Conservation (phyloP, 164 flowering plant species). For the Stephania japonica region DNA sequence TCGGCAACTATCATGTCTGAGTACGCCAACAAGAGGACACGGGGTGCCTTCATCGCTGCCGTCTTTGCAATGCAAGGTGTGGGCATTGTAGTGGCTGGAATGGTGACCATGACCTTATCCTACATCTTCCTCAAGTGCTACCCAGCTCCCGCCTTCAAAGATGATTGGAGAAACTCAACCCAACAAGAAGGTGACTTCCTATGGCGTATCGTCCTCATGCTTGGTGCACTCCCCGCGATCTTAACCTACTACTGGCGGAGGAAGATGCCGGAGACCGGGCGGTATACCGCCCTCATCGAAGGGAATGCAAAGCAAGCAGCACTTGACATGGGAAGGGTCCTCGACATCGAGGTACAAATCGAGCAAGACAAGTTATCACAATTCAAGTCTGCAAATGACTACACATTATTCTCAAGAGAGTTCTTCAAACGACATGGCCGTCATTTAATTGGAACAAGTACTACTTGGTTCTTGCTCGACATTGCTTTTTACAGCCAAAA, state of each 20-base stretch:
- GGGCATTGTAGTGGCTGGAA: constrained; percentile 48
- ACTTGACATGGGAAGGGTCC: constrained; percentile 44
- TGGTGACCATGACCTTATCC: constrained; percentile 42
- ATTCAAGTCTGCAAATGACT: constrained; percentile 28
- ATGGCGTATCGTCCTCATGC: constrained; percentile 46
- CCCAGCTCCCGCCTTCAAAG: constrained; percentile 9
- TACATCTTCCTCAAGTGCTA: constrained; percentile 20
- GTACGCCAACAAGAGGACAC: constrained; percentile 44
- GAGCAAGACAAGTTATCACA: constrained; percentile 36
- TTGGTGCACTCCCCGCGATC: constrained; percentile 43
- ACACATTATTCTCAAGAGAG: constrained; percentile 28
- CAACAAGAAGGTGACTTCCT: constrained; percentile 36
- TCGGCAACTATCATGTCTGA: constrained; percentile 57
- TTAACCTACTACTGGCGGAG: constrained; percentile 45
- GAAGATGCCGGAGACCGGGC: constrained; percentile 56
- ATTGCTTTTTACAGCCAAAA: constrained; percentile 41
- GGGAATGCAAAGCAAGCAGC: constrained; percentile 50
- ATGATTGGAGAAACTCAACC: constrained; percentile 19
- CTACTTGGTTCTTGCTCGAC: constrained; percentile 39
- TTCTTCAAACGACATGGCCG: constrained; percentile 34
- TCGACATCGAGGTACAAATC: constrained; percentile 36
- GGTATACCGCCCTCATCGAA: constrained; percentile 45
- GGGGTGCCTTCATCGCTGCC: constrained; percentile 46
- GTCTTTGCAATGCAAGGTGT: constrained; percentile 63
- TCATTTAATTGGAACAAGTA: constrained; percentile 37